A percentile compares a stretch with the other conserved stretches of the same genome.
Conservation (phyloP, 2,329 filamentous ascomycete species). For the Incumbomyces lentus region DNA sequence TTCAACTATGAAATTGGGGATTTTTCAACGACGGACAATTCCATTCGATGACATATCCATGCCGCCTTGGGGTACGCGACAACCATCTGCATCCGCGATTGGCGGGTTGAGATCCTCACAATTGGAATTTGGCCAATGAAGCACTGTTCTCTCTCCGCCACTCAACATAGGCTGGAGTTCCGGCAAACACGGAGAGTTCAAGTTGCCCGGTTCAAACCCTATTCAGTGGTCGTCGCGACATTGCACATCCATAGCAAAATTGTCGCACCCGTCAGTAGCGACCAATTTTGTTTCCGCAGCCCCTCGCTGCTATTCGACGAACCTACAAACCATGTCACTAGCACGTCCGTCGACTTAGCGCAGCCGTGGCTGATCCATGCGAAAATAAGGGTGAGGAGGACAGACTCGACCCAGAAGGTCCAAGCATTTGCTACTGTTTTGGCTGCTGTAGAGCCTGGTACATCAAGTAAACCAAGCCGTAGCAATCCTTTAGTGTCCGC, state of each 20-base stretch:
- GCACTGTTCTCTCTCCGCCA: background rate
- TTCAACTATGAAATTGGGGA: too few species aligned
- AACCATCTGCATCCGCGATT: background rate
- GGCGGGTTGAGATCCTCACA: background rate
- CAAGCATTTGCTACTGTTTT: background rate
- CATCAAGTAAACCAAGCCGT: conserved; percentile 22
- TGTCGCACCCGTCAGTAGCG: background rate
- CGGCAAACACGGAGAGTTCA: background rate
- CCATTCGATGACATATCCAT: too few species aligned
- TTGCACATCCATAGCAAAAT: background rate
- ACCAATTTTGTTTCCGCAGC: background rate
- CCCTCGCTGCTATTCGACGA: too few species aligned
- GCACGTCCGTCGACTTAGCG: conserved; percentile 21
- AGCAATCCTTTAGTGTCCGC: conserved; percentile 47
- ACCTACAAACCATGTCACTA: background rate
- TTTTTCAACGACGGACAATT: too few species aligned
- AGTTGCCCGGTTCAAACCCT: background rate
- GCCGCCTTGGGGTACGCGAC: too few species aligned
- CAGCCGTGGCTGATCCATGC: conserved; percentile 33
- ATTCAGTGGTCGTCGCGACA: background rate
- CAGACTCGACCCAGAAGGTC: conserved; percentile 22
- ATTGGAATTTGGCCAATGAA: background rate
- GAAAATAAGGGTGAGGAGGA: conserved; percentile 33
- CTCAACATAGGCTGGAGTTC: background rate
- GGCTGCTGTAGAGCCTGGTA: background rate